Evolutionary conservation across 164 flowering plant genomes (phyloP).

Genomic region (Berberis vulgaris): DNA sequence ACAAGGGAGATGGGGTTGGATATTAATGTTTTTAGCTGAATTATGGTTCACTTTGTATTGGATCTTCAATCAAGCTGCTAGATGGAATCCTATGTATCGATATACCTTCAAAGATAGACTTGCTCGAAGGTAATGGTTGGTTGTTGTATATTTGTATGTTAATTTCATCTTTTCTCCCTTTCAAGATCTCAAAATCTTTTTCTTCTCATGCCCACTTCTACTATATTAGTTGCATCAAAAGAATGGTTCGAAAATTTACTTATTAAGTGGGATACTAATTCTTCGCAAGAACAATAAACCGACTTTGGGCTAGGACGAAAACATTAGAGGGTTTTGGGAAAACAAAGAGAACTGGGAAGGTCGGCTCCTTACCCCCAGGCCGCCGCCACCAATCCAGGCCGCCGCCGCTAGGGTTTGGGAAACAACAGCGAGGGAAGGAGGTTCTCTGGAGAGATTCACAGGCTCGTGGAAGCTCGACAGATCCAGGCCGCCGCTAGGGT

Average conservation of each 20-base stretch:
- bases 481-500: too few species aligned
- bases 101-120: slow-evolving; percentile 18
- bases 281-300: too few species aligned
- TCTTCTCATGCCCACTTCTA: too few species aligned
- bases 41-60: slow-evolving; percentile 14
- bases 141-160: not conserved
- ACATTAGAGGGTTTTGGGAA: too few species aligned
- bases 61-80: slow-evolving; percentile 10
- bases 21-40: slow-evolving; percentile 7
- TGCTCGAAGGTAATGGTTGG: slow-evolving; percentile 9
- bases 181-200: not conserved
- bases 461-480: too few species aligned
- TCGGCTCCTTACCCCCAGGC: too few species aligned
- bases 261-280: not conserved
- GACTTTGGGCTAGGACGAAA: too few species aligned
- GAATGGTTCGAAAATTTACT: not conserved
- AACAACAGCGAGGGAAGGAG: too few species aligned
- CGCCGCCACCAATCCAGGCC: too few species aligned
- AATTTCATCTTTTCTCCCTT: not conserved
- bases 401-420: too few species aligned
- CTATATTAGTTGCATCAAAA: not conserved
- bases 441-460: too few species aligned
- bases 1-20: slow-evolving; percentile 10
- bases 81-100: slow-evolving; percentile 10
- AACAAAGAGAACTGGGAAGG: too few species aligned